A percentile compares a stretch with the other conserved stretches of the same genome.
These are phyloP conservation scores for Quercus gilva DNA, from an alignment of 306 rosid genomes.

Conservation along the genomic window DNA sequence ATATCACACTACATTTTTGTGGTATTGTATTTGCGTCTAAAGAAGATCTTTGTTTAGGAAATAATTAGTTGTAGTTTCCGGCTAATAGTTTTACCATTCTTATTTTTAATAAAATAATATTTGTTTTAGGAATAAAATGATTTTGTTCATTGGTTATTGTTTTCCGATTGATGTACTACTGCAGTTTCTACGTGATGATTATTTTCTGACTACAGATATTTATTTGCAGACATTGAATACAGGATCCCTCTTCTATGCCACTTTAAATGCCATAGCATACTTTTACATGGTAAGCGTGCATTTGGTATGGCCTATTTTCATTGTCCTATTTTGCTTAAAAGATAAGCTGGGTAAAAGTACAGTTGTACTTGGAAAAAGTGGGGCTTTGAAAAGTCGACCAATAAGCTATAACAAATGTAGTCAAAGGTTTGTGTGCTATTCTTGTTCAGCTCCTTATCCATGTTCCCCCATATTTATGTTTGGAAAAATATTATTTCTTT, in stretches of 20 bases:
- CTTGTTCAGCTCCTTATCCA: constrained; percentile 16
- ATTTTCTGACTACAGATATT: constrained; percentile 40
- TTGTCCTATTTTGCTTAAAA: too few relatives aligned
- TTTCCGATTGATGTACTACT: constrained; percentile 1
- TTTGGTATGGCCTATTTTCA: too few relatives aligned
- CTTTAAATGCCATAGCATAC: constrained; percentile 90
- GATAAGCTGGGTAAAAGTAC: too few relatives aligned
- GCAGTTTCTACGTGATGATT: constrained; percentile 14
- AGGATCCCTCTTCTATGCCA: constrained; percentile 97
- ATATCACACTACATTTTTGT: neutral
- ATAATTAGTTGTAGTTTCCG: neutral
- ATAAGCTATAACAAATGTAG: too few relatives aligned
- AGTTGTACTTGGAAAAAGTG: too few relatives aligned
- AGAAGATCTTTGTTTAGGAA: neutral
- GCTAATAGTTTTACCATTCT: neutral
- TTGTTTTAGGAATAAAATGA: neutral
- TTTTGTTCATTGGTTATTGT: neutral
- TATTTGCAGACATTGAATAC: constrained; percentile 85
- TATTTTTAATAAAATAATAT: constrained; percentile 1
- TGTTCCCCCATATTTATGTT: constrained; percentile 17
- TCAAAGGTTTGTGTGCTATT: neutral
- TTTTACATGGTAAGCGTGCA: constrained; percentile 81
- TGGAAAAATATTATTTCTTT: constrained; percentile 25
- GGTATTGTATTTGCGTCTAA: constrained; percentile 5
- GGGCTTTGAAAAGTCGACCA: too few relatives aligned